Evolutionary conservation across 2,329 filamentous ascomycete genomes (phyloP), one percentile per base, ranked within the genome.

Genomic region (Talaromyces sp.): DNA sequence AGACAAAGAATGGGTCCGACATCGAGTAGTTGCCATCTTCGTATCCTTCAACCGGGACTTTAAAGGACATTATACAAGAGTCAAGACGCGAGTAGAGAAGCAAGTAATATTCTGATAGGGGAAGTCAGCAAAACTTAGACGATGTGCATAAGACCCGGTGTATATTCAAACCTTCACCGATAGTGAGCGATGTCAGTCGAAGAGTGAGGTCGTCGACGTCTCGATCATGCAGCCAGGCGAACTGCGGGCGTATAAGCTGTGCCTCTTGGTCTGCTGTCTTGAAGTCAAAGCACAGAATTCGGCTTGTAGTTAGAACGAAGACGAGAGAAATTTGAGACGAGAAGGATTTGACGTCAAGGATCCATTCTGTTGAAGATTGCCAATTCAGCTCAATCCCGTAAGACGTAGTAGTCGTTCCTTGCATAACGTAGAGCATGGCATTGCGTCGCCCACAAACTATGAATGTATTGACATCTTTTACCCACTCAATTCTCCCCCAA

Each of bases 161-260:
- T 35, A 59, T 27, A 35, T 47, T 65, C 72, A 64, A 75, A 80
- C 79, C 72, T 63, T 73, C 68, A 33, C 72, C 67, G 35, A 75
- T 62, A 62, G 74, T 61, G 33, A 80, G 35, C 61, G 76, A 68
- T 45, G 73, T 71, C 33, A 82, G 66, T 22, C 76, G 77, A 37
- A 88, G 72, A 35, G 81, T 85, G 10, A 79, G 79, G 69, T 88
- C 86, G 62, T 85, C 81, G 0, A 77, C 69, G 64, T 84, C 80
- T 50, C 83, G 79, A 69, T 83, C 87, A 74, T 89, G 86, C 54
- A 77, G 77, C 78, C 85, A 84, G 8, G 80, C 80, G 2, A 84
- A 67, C 31, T 82, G 69, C 50, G 81, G 72, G 15, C 71, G 70
- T 13, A 81, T 69, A 67, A 75, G 71, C n/a, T 74, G 67, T 31